Evolutionary conservation across 1,139 yeast species (phyloP), one percentile per base, ranked within the genome.

Genomic region (Arxiozyma slooffiae): DNA sequence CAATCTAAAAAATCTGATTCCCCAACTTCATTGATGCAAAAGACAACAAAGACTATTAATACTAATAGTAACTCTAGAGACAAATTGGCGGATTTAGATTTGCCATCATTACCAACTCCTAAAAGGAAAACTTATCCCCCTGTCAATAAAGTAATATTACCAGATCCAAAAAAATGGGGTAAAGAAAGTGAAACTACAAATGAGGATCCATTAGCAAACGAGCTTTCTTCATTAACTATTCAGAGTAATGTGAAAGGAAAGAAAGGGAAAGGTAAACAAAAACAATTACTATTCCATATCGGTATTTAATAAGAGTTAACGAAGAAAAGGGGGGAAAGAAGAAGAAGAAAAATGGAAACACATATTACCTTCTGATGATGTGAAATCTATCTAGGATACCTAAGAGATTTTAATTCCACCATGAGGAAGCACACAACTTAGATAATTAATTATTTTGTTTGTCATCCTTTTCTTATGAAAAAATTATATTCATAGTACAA

Each of bases 21-120:
- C 16, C 45, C 56, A 6, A 44, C 49, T 23, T 50, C 55, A 17
- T 50, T 45, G 7, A 34, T 34, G 16, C 38, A 42, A 14, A 30
- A 30, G 26, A 14, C 36, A 11, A 11, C n/a, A 30, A 30, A 30
- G 11, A 30, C 9, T 30, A 14, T 23, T 11, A 30, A 16, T 16
- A 36, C 53, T 17, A 17, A 21, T 30, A 41, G 22, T 22, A 55
- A 50, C 26, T 50, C 52, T n/a, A 54, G 49, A 38, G 49, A 59
- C 41, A 60, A 54, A 48, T 40, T 67, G 50, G 54, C 67, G 57
- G 51, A 46, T 8, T 77, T 79, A 1, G 67, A 71, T 49, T 77
- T 83, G 60, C 87, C 88, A 1, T 75, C 76, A 2, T 67, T 80
- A 48, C 70, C 77, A 17, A 73, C 70, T 48, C 75, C 78, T 8